Conservation (phyloP, 1,284 basidiomycete genomes). For the Cryptococcus neoformans region DNA sequence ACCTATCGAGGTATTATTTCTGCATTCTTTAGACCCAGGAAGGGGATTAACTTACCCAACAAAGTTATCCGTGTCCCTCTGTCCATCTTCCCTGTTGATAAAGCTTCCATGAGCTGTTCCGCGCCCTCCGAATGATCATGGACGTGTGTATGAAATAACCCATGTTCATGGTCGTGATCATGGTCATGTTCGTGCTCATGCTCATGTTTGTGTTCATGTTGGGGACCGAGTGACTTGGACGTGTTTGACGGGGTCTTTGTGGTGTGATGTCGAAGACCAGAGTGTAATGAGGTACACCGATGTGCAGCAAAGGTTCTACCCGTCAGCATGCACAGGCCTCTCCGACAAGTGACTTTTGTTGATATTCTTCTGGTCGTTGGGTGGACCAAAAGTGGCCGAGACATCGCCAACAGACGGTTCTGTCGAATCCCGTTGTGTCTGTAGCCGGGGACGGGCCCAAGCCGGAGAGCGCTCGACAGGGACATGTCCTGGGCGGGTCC, state of each 20-base stretch:
- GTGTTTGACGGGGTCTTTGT: neutral
- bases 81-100: constrained; percentile 67
- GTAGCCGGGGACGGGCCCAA: neutral
- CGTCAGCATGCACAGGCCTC: neutral
- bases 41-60: constrained; percentile 47
- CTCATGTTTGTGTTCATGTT: constrained; percentile 5
- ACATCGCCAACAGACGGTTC: neutral
- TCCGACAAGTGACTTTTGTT: neutral
- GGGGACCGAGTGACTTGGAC: neutral
- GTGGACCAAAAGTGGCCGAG: neutral
- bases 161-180: constrained; percentile 57
- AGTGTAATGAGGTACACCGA: neutral
- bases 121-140: constrained; percentile 64
- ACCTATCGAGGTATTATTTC: constrained; percentile 54
- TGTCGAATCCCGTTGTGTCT: neutral
- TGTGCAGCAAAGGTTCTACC: neutral
- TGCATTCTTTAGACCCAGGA: neutral
- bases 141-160: constrained; percentile 38
- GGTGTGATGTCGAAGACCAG: neutral
- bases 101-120: constrained; percentile 65
- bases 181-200: constrained; percentile 33
- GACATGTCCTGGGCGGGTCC: neutral
- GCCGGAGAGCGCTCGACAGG: neutral
- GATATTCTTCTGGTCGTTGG: neutral
- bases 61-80: constrained; percentile 79